phyloP scores from a whole-genome alignment of 2,329 filamentous ascomycete species.

The Penicillium frequentans region DNA sequence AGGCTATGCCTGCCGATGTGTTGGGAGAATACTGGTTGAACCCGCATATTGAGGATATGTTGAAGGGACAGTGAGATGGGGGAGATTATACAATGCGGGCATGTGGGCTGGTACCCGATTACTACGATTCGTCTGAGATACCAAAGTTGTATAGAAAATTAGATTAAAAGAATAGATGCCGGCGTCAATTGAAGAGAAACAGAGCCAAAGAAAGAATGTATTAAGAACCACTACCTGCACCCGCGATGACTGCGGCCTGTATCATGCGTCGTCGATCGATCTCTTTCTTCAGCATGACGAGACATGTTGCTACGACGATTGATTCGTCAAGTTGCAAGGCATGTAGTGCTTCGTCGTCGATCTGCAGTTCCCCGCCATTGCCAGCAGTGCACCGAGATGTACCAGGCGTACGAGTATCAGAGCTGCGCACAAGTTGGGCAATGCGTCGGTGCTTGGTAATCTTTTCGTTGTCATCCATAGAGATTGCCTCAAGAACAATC shows the following conservation, averaged over 20 bases:
- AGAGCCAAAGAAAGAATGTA: neutral
- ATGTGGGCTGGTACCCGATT: neutral
- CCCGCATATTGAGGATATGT: constrained; percentile 38
- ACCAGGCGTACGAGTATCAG: constrained; percentile 42
- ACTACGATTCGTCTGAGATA: neutral
- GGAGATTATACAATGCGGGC: neutral
- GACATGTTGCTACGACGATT: constrained; percentile 57
- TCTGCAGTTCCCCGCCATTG: constrained; percentile 50
- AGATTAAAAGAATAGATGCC: neutral
- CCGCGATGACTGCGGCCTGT: constrained; percentile 50
- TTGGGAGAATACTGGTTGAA: constrained; percentile 45
- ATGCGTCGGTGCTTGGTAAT: constrained; percentile 19
- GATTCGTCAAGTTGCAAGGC: constrained; percentile 41
- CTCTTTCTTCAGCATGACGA: constrained; percentile 67
- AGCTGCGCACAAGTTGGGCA: constrained; percentile 43
- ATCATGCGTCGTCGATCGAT: constrained; percentile 57
- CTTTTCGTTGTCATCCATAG: constrained; percentile 1
- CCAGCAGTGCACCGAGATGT: constrained; percentile 39
- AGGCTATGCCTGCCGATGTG: constrained; percentile 32
- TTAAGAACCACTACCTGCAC: constrained; percentile 8
- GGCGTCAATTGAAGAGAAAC: neutral
- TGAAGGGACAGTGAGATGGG: constrained; percentile 22
- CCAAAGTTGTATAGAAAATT: neutral
- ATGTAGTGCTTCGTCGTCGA: constrained; percentile 48
- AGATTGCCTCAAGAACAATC: constrained; percentile 25